phyloP scores from a whole-genome alignment of 345 rosid species.

The Linum lewisii region DNA sequence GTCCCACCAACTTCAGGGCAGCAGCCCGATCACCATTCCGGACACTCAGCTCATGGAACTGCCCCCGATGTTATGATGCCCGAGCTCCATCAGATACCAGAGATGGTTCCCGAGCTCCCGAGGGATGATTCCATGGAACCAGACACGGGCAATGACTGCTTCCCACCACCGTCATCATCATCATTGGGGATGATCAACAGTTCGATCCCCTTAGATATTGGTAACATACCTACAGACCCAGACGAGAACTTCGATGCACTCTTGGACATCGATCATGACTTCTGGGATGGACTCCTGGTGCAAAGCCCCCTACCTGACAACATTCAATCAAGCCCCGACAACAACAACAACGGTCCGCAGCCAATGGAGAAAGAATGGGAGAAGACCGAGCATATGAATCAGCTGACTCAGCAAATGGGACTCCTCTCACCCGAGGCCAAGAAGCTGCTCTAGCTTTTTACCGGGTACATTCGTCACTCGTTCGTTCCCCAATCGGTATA shows the following conservation, averaged over 20 bases:
- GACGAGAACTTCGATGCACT: conserved; percentile 47
- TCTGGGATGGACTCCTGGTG: conserved; percentile 51
- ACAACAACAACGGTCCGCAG: conserved; percentile 28
- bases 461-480: neutral
- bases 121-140: conserved; percentile 33
- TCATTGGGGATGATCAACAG: conserved; percentile 32
- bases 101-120: conserved; percentile 32
- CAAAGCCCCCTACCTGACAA: conserved; percentile 51
- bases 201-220: conserved; percentile 42
- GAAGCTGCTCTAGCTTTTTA: conserved; percentile 4
- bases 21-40: conserved; percentile 27
- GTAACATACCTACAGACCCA: conserved; percentile 39
- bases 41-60: conserved; percentile 36
- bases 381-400: conserved; percentile 48
- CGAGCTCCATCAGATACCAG: conserved; percentile 39
- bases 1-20: conserved; percentile 49
- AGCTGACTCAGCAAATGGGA: conserved; percentile 80
- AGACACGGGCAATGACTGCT: conserved; percentile 30
- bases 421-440: conserved; percentile 53
- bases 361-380: conserved; percentile 30
- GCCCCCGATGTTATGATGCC: conserved; percentile 39
- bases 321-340: conserved; percentile 43
- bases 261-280: conserved; percentile 36
- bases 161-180: conserved; percentile 29
- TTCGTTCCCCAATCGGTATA: too few species aligned